Conservation (phyloP, 176 grass and related monocot genomes). For the Neostapfia colusana region DNA sequence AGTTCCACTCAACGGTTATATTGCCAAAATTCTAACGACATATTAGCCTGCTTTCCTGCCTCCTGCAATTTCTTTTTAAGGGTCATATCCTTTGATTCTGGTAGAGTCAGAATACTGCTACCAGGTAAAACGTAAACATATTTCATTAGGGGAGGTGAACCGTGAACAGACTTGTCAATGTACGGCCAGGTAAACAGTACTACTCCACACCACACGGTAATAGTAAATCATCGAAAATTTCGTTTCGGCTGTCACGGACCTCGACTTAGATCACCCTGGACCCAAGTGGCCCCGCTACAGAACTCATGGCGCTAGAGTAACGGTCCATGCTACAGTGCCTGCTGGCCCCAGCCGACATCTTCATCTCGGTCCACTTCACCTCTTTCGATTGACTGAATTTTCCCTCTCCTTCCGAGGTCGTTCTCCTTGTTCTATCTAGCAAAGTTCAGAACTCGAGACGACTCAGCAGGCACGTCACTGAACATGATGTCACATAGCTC, state of each 20-base stretch:
- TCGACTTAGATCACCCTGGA: too few relatives aligned
- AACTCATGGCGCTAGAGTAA: too few relatives aligned
- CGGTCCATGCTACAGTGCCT: too few relatives aligned
- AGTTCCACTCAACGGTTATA: too few relatives aligned
- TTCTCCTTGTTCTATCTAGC: constrained; percentile 15
- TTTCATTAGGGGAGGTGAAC: background rate
- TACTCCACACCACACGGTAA: too few relatives aligned
- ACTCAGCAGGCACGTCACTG: background rate
- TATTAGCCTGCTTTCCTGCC: background rate
- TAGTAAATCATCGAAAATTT: too few relatives aligned
- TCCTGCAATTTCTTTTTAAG: background rate
- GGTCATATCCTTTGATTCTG: background rate
- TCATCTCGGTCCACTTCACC: too few relatives aligned
- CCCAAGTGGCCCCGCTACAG: too few relatives aligned
- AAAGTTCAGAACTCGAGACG: background rate
- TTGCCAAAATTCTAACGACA: background rate
- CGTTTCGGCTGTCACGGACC: too few relatives aligned
- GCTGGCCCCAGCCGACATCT: too few relatives aligned
- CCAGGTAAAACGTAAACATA: background rate
- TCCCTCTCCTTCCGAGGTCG: constrained; percentile 4
- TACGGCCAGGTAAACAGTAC: too few relatives aligned
- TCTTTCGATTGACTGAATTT: too few relatives aligned
- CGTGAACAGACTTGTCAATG: background rate
- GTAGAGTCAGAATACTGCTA: background rate
- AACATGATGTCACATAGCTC: background rate